Conservation (phyloP, 805 yeast genomes). For the Schwanniomyces pseudopolymorphus region DNA sequence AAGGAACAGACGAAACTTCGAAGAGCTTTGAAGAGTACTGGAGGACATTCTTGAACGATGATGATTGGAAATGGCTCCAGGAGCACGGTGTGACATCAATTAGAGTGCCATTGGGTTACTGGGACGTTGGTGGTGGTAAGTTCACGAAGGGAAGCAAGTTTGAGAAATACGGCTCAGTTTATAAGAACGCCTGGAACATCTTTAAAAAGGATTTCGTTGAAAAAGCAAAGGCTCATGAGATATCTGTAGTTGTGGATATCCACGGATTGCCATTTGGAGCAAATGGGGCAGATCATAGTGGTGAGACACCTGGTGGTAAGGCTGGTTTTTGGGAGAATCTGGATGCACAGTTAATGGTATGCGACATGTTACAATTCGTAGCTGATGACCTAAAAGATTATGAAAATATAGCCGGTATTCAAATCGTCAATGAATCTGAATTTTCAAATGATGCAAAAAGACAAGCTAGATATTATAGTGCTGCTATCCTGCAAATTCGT, state of each 20-base stretch:
- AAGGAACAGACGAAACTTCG: conserved; percentile 57
- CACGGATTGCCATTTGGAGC: conserved; percentile 96
- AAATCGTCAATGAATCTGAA: conserved; percentile 82
- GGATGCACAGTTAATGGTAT: conserved; percentile 42
- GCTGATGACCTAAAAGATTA: conserved; percentile 55
- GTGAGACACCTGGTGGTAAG: conserved; percentile 50
- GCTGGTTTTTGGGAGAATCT: conserved; percentile 65
- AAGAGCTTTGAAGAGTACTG: conserved; percentile 63
- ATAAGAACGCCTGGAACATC: conserved; percentile 70
- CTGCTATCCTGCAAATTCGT: conserved; percentile 63
- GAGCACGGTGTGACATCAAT: conserved; percentile 72
- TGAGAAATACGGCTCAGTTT: conserved; percentile 50
- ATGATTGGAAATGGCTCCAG: conserved; percentile 79
- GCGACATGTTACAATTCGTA: conserved; percentile 55
- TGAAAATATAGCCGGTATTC: conserved; percentile 79
- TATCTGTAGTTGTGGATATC: conserved; percentile 77
- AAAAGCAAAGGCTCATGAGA: conserved; percentile 59
- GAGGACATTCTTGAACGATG: conserved; percentile 56
- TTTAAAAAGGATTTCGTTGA: conserved; percentile 52
- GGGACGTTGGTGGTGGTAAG: conserved; percentile 72
- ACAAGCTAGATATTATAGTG: conserved; percentile 61
- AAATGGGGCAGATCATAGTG: conserved; percentile 82
- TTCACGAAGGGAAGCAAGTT: conserved; percentile 65
- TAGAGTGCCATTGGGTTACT: conserved; percentile 88
- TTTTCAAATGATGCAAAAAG: conserved; percentile 51